Evolutionary conservation across 306 rosid genomes (phyloP), one percentile per base, ranked within the genome.

Genomic region (Sicyos baderoa): DNA sequence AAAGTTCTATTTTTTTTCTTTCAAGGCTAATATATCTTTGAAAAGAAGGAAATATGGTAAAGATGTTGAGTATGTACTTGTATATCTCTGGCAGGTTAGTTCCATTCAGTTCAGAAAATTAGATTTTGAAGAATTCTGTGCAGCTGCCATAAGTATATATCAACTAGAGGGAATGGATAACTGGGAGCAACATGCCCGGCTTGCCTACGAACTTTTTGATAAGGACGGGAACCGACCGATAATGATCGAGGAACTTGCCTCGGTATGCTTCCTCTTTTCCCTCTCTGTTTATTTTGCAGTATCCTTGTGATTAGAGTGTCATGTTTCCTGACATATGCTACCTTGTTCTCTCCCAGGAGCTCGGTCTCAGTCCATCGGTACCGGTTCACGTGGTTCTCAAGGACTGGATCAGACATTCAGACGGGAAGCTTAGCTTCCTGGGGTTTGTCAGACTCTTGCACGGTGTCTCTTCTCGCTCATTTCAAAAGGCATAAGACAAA

Each of bases 81-180:
- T 32, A 59, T 61, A 21, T 32, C 51, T 79, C 68, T 60, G 76
- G 74, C 91, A 91, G 97, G 75, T 91, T 79, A 84, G 95, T 71
- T 85, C 96, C 44, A 84, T 89, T 75, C 97, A 87, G 69, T 91
- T 89, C 76, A 86, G 91, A 77, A 89, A 89, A 76, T 27, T 91
- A 77, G 95, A 91, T 75, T 91, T 91, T 76, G 96, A 91, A 84
- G 97, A 89, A 75, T 91, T 91, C 74, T 91, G 97, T 72, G 90
- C 91, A 60, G 95, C 97, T 56, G 88, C 96, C 57, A 77, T 86
- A 72, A 87, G 97, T 75, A 88, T 91, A 57, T 89, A 91, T 80
- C 96, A 91, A 76, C 85, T 91, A 45, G 96, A 89, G 77, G 96
- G 91, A 79, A 81, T 83, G 89, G 95, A 87, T 50, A 82, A 64